phyloP scores from a whole-genome alignment of 2,329 filamentous ascomycete species.

The Claviceps africana region DNA sequence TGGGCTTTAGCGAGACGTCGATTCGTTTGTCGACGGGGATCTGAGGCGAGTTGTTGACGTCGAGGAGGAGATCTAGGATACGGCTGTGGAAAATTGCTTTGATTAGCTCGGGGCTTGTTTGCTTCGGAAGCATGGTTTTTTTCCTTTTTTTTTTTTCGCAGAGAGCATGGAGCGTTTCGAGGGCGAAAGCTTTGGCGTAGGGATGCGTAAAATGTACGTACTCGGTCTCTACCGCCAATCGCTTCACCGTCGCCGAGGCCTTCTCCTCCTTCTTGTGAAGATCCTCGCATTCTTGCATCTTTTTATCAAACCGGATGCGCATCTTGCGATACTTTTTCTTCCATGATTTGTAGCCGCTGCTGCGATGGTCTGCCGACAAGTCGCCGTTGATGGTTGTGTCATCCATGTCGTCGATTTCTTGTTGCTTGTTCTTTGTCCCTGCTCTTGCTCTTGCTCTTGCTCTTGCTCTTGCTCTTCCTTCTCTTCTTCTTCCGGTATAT shows the following conservation, averaged over 20 bases:
- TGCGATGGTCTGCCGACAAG: slow-evolving; percentile 27
- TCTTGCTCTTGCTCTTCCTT: background rate
- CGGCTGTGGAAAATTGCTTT: slow-evolving; percentile 42
- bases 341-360: slow-evolving; percentile 50
- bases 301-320: slow-evolving; percentile 62
- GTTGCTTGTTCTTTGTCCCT: background rate
- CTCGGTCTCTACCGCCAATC: slow-evolving; percentile 87
- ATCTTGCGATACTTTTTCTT: slow-evolving; percentile 96
- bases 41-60: slow-evolving; percentile 74
- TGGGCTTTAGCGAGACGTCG: slow-evolving; percentile 45
- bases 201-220: slow-evolving; percentile 29
- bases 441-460: background rate
- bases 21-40: slow-evolving; percentile 62
- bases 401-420: slow-evolving; percentile 14
- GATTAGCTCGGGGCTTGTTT: background rate
- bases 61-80: slow-evolving; percentile 73
- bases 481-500: background rate
- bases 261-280: slow-evolving; percentile 71
- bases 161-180: too few relatives aligned
- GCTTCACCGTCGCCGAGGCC: slow-evolving; percentile 65
- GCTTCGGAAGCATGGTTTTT: background rate
- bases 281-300: slow-evolving; percentile 68
- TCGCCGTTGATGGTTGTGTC: slow-evolving; percentile 27
- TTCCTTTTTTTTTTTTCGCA: too few relatives aligned
- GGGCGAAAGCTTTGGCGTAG: background rate